Conservation (phyloP, 208 protist genomes). For the Spongospora subterranea region DNA sequence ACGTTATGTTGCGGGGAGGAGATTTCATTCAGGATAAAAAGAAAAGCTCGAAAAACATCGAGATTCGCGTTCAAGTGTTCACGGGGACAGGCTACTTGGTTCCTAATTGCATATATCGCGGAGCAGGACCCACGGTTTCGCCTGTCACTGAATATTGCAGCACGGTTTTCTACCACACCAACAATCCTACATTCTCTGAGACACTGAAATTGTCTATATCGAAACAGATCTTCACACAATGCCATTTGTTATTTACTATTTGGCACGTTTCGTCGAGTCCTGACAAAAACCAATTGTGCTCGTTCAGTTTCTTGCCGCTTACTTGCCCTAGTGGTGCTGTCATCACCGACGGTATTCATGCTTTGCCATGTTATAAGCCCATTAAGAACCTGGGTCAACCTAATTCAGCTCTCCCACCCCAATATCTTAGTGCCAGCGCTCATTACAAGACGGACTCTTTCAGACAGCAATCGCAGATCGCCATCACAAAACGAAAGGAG, state of each 20-base stretch:
- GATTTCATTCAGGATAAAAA: constrained; percentile 52
- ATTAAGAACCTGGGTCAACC: constrained; percentile 15
- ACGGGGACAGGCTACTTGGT: neutral
- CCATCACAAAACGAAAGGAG: neutral
- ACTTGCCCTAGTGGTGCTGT: constrained; percentile 34
- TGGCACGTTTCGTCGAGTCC: constrained; percentile 30
- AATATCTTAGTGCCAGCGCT: constrained; percentile 25
- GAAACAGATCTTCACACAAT: constrained; percentile 7
- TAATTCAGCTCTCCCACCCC: neutral
- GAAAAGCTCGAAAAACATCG: constrained; percentile 55
- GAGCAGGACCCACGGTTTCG: neutral
- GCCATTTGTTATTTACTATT: constrained; percentile 21
- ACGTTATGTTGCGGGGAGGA: constrained; percentile 21
- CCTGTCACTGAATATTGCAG: constrained; percentile 49
- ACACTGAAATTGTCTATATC: neutral
- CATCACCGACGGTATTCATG: constrained; percentile 15
- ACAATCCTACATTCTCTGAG: constrained; percentile 9
- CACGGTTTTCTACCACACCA: constrained; percentile 18
- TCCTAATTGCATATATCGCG: constrained; percentile 50
- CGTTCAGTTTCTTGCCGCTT: constrained; percentile 19
- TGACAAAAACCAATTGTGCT: constrained; percentile 48
- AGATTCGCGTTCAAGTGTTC: constrained; percentile 24
- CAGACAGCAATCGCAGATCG: neutral
- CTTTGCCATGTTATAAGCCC: constrained; percentile 46
- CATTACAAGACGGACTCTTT: neutral